Conservation (phyloP, 495 filamentous ascomycete species). For the Neurospora sp. region DNA sequence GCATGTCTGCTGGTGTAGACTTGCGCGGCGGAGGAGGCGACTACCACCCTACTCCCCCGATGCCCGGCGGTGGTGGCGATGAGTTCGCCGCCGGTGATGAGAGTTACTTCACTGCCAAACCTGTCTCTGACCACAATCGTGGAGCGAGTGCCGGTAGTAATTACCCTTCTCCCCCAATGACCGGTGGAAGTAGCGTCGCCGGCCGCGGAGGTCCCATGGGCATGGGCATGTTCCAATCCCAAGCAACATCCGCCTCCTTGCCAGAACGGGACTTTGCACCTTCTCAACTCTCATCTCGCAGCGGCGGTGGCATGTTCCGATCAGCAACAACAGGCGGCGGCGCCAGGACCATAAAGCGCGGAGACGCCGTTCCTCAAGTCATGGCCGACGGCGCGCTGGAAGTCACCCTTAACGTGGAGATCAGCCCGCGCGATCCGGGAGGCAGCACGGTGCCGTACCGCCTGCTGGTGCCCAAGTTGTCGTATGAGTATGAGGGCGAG, state of each 20-base stretch:
- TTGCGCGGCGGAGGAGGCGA: conserved; percentile 26
- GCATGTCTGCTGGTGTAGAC: conserved; percentile 10
- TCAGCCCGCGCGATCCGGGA: conserved; percentile 70
- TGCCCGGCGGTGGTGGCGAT: not conserved
- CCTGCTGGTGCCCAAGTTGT: conserved; percentile 70
- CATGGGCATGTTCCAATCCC: conserved; percentile 6
- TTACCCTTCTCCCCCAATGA: conserved; percentile 8
- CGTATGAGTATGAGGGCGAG: conserved; percentile 38
- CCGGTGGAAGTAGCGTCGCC: not conserved
- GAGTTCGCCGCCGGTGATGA: conserved; percentile 37
- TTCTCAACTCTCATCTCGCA: not conserved
- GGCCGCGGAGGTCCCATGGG: not conserved
- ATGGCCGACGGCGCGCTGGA: conserved; percentile 64
- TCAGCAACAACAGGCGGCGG: conserved; percentile 63
- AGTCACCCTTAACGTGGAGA: conserved; percentile 76
- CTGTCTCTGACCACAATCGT: conserved; percentile 12
- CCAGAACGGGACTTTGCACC: conserved; percentile 12
- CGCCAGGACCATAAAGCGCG: conserved; percentile 44
- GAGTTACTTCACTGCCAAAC: conserved; percentile 28
- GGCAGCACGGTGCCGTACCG: conserved; percentile 86
- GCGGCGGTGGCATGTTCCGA: conserved; percentile 38
- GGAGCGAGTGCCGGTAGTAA: not conserved
- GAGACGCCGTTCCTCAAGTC: conserved; percentile 1
- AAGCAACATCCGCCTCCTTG: not conserved
- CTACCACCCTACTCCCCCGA: conserved; percentile 5